Percentiles rank a stretch among this genome's conserved stretches.
Evolutionary conservation across 805 yeast genomes (phyloP).

Genomic region (Ogataea trehaloabstinens): DNA sequence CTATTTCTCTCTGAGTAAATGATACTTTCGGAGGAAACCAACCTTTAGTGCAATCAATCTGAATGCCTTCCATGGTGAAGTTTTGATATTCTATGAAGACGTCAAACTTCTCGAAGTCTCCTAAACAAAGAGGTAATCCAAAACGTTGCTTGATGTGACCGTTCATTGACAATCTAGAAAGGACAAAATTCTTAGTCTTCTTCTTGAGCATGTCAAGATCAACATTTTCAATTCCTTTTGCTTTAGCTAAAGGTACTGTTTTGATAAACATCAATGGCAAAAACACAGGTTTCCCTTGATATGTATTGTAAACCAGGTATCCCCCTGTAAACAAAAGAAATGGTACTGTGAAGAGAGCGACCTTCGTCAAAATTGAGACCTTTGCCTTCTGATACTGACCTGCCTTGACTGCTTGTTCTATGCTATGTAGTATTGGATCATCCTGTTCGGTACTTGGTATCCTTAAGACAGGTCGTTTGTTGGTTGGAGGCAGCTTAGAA

Average conservation of each 20-base stretch:
- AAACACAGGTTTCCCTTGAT: slow-evolving; percentile 29
- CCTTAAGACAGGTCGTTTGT: slow-evolving; percentile 14
- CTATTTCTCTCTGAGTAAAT: slow-evolving; percentile 25
- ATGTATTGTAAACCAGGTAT: slow-evolving; percentile 29
- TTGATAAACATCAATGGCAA: slow-evolving; percentile 31
- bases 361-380: slow-evolving; percentile 16
- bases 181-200: slow-evolving; percentile 23
- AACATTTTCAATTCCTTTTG: slow-evolving; percentile 25
- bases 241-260: slow-evolving; percentile 25
- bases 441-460: slow-evolving; percentile 3
- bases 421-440: slow-evolving; percentile 8
- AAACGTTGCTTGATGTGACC: slow-evolving; percentile 24
- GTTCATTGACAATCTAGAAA: slow-evolving; percentile 31
- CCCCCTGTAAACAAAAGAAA: slow-evolving; percentile 22
- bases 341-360: slow-evolving; percentile 22
- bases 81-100: slow-evolving; percentile 30
- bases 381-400: slow-evolving; percentile 13
- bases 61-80: slow-evolving; percentile 30
- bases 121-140: slow-evolving; percentile 33
- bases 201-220: slow-evolving; percentile 29
- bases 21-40: slow-evolving; percentile 28
- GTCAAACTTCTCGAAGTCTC: slow-evolving; percentile 28
- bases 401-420: slow-evolving; percentile 16
- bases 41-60: slow-evolving; percentile 29
- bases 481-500: slow-evolving; percentile 1